These are phyloP conservation scores for Suhomyces terraborum DNA, from an alignment of 1,139 yeast species.

Conservation along the genomic window DNA sequence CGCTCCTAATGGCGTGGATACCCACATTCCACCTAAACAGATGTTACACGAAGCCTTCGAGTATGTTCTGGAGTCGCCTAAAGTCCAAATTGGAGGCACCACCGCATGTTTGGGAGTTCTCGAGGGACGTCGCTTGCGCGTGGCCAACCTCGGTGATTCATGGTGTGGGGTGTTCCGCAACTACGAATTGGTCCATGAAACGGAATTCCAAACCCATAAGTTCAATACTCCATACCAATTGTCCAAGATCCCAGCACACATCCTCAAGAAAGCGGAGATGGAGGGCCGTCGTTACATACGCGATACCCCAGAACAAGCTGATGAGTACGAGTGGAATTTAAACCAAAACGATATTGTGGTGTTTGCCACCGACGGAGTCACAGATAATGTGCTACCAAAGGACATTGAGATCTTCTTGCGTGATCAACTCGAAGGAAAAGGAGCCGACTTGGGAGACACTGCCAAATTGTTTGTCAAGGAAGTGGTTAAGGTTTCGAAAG, in stretches of 20 bases:
- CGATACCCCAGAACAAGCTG: conserved; percentile 55
- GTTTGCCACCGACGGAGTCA: conserved; percentile 92
- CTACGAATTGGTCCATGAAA: conserved; percentile 61
- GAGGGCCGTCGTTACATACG: conserved; percentile 64
- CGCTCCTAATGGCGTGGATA: background rate
- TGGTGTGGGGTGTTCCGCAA: conserved; percentile 87
- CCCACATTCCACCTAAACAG: conserved; percentile 42
- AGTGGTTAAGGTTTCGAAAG: conserved; percentile 71
- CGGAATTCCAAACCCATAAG: conserved; percentile 79
- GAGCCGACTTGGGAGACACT: conserved; percentile 33
- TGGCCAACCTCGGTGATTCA: conserved; percentile 90
- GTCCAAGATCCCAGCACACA: conserved; percentile 74
- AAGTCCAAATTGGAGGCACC: conserved; percentile 90
- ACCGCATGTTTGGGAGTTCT: conserved; percentile 88
- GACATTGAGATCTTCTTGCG: conserved; percentile 67
- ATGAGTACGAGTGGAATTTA: conserved; percentile 51
- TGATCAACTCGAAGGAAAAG: conserved; percentile 36
- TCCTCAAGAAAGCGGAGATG: conserved; percentile 55
- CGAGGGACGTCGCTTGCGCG: conserved; percentile 50
- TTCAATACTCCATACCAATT: conserved; percentile 93
- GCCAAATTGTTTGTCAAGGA: conserved; percentile 63
- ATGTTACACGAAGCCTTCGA: conserved; percentile 59
- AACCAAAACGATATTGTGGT: conserved; percentile 72
- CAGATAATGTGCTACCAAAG: conserved; percentile 76
- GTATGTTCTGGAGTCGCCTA: conserved; percentile 52